Evolutionary conservation across 768 basidiomycete species (phyloP), one percentile per base, ranked within the genome.

Genomic region (Tubosaeta sp.): DNA sequence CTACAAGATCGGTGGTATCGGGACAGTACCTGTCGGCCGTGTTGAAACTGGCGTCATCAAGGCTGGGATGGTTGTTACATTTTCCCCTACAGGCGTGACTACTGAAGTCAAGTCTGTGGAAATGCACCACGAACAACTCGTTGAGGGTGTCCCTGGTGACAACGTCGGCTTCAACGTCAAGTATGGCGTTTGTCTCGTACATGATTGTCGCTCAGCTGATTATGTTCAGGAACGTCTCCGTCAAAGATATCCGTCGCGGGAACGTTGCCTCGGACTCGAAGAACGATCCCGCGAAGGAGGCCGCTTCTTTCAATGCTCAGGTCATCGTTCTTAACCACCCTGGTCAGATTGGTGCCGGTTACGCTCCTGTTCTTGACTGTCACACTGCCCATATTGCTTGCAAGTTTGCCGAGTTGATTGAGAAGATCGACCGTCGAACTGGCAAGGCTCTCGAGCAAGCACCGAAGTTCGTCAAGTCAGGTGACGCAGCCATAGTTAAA

Each of bases 41-140:
- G 97, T 99, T 65, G 97, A 99, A 83, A 99, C 97, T 70, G 97
- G 97, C 87, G 71, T 92, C 75, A 97, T 99, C 85, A 97, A 97
- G 83, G 91, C 95, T 66, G 95, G 95, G 74, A 99, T 98, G 95
- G 80, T 99, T 65, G 97, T 97, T 73, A 85, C 78, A 71, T 99
- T 98, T 72, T 95, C 95, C 61, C 95, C 95, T 56, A 73, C 93
- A 58, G 94, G 93, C 78, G 95, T 99, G 68, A 97, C 94, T 76
- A 99, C 97, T 78, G 97, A 99, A 92, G 97, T 99, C 83, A 98
- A 98, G 87, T 98, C 97, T 65, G 94, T 97, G 74, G 95, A 97
- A 79, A 97, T 97, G 95, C 94, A 95, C 71, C 94, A 95, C 85
- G 92, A 95, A 73, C 92, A 95, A 76, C 94, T 99, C 74, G 85